Conservation (phyloP, 1,284 basidiomycete species). For the Leccinum insolens region DNA sequence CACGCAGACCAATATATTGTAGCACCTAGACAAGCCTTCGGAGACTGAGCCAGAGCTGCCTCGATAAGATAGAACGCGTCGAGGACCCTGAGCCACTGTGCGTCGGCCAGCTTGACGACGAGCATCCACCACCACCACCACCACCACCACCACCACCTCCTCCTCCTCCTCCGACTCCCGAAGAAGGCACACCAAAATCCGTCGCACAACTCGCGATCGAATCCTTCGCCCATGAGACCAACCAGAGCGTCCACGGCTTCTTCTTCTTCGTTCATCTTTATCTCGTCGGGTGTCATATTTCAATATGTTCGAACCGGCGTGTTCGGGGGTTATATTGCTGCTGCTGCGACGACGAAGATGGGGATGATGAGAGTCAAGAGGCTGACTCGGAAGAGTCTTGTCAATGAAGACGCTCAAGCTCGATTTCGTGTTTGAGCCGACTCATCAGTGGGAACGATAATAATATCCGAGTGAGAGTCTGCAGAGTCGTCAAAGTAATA, state of each 20-base stretch:
- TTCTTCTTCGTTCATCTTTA: constrained; percentile 16
- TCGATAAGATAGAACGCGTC: constrained; percentile 14
- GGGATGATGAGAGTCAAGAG: background rate
- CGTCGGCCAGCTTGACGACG: background rate
- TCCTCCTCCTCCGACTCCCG: background rate
- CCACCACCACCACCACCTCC: no score
- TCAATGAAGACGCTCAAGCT: background rate
- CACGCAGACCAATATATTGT: background rate
- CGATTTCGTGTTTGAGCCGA: background rate
- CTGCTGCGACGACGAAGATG: background rate
- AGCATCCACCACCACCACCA: background rate
- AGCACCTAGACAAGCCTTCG: background rate
- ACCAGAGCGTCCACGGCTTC: constrained; percentile 31
- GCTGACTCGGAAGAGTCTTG: background rate
- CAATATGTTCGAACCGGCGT: background rate
- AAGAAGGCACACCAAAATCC: constrained; percentile 39
- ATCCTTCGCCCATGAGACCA: constrained; percentile 37
- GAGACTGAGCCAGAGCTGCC: background rate
- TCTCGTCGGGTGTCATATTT: constrained; percentile 22
- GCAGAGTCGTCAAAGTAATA: background rate
- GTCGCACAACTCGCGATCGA: constrained; percentile 50
- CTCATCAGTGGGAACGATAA: background rate
- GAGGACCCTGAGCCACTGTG: constrained; percentile 7
- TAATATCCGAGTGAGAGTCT: background rate
- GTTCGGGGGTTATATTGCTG: background rate